Evolutionary conservation across 2,329 filamentous ascomycete species (phyloP).

Genomic region (Aspergillus clavatus): DNA sequence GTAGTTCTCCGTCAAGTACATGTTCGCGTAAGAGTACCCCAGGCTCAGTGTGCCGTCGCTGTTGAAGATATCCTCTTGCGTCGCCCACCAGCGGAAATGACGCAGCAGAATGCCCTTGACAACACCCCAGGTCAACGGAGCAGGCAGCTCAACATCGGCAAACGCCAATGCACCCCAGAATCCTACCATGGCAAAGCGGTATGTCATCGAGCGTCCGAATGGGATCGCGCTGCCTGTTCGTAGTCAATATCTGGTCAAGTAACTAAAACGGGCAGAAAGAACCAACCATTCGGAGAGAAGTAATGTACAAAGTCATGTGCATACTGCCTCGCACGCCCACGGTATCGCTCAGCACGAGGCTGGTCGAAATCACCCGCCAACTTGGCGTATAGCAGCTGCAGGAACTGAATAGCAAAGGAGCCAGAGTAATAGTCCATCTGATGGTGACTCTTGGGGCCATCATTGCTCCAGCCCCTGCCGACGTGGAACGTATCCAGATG

Average conservation of each 20-base stretch:
- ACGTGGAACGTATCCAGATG: constrained; percentile 77
- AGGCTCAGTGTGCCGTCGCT: constrained; percentile 69
- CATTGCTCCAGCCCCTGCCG: constrained; percentile 78
- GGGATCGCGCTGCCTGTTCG: constrained; percentile 59
- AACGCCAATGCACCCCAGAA: constrained; percentile 78
- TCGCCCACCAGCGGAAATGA: constrained; percentile 75
- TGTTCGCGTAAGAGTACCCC: constrained; percentile 74
- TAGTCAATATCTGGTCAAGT: background rate
- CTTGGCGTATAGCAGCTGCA: constrained; percentile 72
- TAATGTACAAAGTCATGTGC: constrained; percentile 71
- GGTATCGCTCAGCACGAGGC: constrained; percentile 63
- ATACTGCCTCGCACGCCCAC: constrained; percentile 59
- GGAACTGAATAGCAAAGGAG: constrained; percentile 74
- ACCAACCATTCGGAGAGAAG: constrained; percentile 61
- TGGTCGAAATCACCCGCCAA: constrained; percentile 63
- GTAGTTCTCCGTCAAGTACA: constrained; percentile 79
- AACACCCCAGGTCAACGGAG: constrained; percentile 70
- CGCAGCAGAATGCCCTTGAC: constrained; percentile 71
- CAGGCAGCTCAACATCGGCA: constrained; percentile 66
- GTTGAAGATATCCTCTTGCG: constrained; percentile 68
- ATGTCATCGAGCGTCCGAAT: constrained; percentile 72
- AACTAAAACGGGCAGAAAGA: background rate
- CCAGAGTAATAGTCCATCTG: constrained; percentile 86
- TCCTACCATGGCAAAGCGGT: constrained; percentile 79
- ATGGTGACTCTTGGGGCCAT: constrained; percentile 71